Evolutionary conservation across 1,284 basidiomycete species (phyloP).

Genomic region (Malassezia caprae): DNA sequence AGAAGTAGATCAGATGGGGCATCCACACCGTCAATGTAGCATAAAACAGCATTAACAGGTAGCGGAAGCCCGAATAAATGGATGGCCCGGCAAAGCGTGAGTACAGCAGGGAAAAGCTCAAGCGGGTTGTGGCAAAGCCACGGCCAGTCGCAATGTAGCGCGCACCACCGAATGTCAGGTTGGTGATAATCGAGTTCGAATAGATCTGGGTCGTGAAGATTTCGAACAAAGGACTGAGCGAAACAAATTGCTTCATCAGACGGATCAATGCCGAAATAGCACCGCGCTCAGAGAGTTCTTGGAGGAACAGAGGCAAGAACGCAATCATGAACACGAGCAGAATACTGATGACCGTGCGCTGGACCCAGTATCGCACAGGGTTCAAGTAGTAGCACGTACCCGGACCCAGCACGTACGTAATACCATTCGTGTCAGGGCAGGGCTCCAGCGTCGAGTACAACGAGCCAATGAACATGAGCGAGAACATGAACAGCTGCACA

Average conservation of each 20-base stretch:
- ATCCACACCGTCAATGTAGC: conserved; percentile 47
- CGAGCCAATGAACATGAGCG: conserved; percentile 47
- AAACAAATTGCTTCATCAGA: conserved; percentile 46
- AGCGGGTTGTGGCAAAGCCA: conserved; percentile 46
- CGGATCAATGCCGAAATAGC: conserved; percentile 45
- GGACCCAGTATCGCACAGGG: conserved; percentile 47
- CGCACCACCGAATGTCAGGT: conserved; percentile 48
- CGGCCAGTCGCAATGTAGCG: conserved; percentile 48
- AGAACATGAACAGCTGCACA: conserved; percentile 47
- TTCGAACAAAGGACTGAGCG: conserved; percentile 45
- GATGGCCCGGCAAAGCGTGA: conserved; percentile 47
- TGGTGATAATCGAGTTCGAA: conserved; percentile 47
- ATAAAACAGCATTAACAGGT: conserved; percentile 44
- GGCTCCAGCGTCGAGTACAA: conserved; percentile 43
- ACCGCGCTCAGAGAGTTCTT: conserved; percentile 47
- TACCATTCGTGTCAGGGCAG: conserved; percentile 39
- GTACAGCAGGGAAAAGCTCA: conserved; percentile 46
- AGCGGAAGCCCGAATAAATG: conserved; percentile 46
- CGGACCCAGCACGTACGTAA: conserved; percentile 41
- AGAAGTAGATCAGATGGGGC: conserved; percentile 48
- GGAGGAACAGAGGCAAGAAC: conserved; percentile 47
- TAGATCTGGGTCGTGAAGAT: conserved; percentile 48
- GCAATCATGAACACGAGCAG: conserved; percentile 49
- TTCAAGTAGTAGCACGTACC: conserved; percentile 47
- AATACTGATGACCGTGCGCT: conserved; percentile 48